Evolutionary conservation across 78 protist genomes (phyloP).

Genomic region (Protostelium mycophagum): DNA sequence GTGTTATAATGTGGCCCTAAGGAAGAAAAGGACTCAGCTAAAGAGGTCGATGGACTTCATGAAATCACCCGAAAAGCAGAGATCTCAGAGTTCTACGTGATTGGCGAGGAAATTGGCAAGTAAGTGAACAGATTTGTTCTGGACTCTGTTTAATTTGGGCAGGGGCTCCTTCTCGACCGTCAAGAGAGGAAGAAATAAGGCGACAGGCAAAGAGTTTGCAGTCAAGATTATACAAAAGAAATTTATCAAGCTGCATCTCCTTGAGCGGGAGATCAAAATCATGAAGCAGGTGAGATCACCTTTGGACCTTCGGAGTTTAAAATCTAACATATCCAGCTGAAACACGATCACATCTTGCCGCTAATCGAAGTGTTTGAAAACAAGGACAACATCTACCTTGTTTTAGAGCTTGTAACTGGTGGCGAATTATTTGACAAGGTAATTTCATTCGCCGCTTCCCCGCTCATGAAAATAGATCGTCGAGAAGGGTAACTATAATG

Average conservation of each 20-base stretch:
- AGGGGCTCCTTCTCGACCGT: conserved; percentile 67
- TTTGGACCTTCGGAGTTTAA: conserved; percentile 29
- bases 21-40: too few relatives aligned
- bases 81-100: not conserved
- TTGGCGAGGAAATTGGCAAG: not conserved
- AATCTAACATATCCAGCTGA: conserved; percentile 28
- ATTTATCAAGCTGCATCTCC: conserved; percentile 41
- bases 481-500: conserved; percentile 65
- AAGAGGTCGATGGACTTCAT: not conserved
- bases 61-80: not conserved
- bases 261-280: conserved; percentile 72
- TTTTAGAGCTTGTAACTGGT: conserved; percentile 70
- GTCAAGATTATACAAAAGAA: conserved; percentile 61
- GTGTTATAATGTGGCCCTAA: too few relatives aligned
- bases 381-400: conserved; percentile 34
- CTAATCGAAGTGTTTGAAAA: conserved; percentile 52
- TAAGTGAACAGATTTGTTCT: not conserved
- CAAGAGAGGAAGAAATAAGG: conserved; percentile 35
- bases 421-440: conserved; percentile 83
- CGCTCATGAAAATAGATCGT: conserved; percentile 37
- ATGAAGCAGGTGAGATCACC: conserved; percentile 38
- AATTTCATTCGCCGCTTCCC: not conserved
- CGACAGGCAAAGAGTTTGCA: conserved; percentile 36
- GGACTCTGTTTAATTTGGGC: not conserved
- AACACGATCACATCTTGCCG: conserved; percentile 49